A percentile compares a stretch with the other conserved stretches of the same genome.
Conservation (phyloP, 345 rosid genomes). For the Erodium maritimum region DNA sequence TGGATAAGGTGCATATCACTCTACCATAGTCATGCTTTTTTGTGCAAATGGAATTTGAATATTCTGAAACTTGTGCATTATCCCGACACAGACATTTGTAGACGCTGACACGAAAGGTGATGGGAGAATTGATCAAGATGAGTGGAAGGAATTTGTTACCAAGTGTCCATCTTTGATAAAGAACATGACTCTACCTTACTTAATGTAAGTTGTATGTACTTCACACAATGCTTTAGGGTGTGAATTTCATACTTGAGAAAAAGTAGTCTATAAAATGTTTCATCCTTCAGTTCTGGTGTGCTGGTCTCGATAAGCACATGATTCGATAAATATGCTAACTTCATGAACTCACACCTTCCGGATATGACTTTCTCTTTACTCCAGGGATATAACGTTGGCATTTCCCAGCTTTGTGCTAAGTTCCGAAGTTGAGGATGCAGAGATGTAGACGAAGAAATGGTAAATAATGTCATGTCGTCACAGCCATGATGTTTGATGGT, state of each 20-base stretch:
- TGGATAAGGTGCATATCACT: conserved; percentile 44
- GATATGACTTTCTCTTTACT: conserved; percentile 3
- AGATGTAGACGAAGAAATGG: conserved; percentile 12
- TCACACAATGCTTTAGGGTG: not conserved
- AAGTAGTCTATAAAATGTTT: no score
- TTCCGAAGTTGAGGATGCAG: conserved; percentile 53
- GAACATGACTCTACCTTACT: conserved; percentile 90
- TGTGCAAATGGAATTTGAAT: not conserved
- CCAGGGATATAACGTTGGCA: conserved; percentile 69
- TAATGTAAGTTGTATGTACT: conserved; percentile 38
- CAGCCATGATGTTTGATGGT: no score
- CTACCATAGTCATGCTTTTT: not conserved
- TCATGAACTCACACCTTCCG: not conserved
- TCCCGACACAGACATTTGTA: conserved; percentile 39
- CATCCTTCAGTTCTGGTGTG: no score
- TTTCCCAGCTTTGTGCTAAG: conserved; percentile 64
- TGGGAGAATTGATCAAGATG: conserved; percentile 73
- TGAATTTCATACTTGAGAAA: no score
- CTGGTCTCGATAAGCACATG: not conserved
- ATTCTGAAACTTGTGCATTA: conserved; percentile 3
- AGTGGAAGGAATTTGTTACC: conserved; percentile 73
- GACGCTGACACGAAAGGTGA: conserved; percentile 65
- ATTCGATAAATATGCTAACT: not conserved
- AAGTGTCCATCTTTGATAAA: conserved; percentile 69
- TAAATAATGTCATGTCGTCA: no score